Evolutionary conservation across 148 eudicot genomes (phyloP), one percentile per base, ranked within the genome.

Genomic region (Agrostemma githago): DNA sequence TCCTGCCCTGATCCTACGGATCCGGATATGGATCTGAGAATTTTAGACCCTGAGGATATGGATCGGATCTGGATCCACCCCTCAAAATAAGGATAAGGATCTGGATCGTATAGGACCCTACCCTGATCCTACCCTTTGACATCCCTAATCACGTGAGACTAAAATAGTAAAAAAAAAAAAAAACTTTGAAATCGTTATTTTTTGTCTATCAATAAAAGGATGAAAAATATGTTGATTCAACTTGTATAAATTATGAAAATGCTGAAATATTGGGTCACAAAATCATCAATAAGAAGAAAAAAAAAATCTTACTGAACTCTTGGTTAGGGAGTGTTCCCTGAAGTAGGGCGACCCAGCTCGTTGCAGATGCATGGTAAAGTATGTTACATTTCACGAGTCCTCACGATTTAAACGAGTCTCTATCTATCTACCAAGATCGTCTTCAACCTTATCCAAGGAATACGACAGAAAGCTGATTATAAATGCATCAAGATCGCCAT

Each of bases 401-500:
- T 54, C 16, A 11, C 16, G 46, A 8, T 37, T 14, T 34, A 10
- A 41, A 14, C 71, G 20, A 20, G 71, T 44, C 5, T 0, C 21
- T n/a, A 20, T 57, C 60, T 38, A 69, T 59, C 58, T 67, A 12
- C 37, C 75, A 46, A n/a, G 51, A 67, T 68, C 63, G 15, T 85
- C 88, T 65, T 83, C 85, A 51, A 89, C 85, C 77, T 87, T 85
- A 79, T 96, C 99, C 76, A 96, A 77, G 4, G 91, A 84, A 9
- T 85, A 86, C 10, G 97, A 89, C 44, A 96, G 74, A 81, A 73
- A 90, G 80, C 92, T 89, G 75, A 96, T 78, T 76, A 96, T 88
- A 77, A 96, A 96, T 44, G 78, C 93, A 81, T 96, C 99, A 16
- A 96, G 83, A 77, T 90, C 94, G 19, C 96, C 99, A 71, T 85